phyloP scores from a whole-genome alignment of 805 yeast genomes.

The Saccharomycopsis sp. region DNA sequence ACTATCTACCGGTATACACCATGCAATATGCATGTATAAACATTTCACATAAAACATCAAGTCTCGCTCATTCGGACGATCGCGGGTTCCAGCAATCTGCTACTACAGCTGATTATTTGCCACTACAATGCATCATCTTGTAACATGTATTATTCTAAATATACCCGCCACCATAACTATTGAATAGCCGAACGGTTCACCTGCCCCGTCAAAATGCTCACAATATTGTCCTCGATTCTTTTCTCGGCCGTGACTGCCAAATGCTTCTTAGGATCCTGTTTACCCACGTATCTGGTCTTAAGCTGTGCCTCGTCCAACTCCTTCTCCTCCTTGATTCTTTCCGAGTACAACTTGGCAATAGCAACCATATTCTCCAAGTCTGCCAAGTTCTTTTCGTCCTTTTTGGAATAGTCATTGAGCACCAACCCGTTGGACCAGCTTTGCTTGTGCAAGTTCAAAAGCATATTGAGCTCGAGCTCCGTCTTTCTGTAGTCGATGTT shows the following conservation, averaged over 20 bases:
- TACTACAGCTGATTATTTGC: no score
- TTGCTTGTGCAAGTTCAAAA: conserved; percentile 86
- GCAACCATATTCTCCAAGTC: conserved; percentile 75
- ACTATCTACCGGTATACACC: no score
- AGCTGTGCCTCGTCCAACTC: conserved; percentile 82
- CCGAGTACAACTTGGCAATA: conserved; percentile 83
- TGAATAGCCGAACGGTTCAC: conserved; percentile 87
- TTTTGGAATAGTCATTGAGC: conserved; percentile 66
- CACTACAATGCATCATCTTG: not conserved
- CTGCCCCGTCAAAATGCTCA: conserved; percentile 79
- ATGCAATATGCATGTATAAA: no score
- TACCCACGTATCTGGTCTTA: conserved; percentile 94
- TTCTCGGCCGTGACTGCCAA: conserved; percentile 80
- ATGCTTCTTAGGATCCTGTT: conserved; percentile 98
- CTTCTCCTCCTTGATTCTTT: conserved; percentile 87
- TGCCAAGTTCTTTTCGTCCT: conserved; percentile 68
- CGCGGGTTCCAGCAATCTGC: no score
- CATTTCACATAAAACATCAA: no score
- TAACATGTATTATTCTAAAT: no score
- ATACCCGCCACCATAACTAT: conserved; percentile 27
- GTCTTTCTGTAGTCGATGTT: conserved; percentile 94
- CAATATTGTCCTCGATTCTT: conserved; percentile 84
- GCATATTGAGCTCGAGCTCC: conserved; percentile 85
- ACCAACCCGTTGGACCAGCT: conserved; percentile 93
- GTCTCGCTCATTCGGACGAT: no score